Base-by-base conservation (phyloP, 257 asterid species). In the Gynochthodes officinalis region DNA sequence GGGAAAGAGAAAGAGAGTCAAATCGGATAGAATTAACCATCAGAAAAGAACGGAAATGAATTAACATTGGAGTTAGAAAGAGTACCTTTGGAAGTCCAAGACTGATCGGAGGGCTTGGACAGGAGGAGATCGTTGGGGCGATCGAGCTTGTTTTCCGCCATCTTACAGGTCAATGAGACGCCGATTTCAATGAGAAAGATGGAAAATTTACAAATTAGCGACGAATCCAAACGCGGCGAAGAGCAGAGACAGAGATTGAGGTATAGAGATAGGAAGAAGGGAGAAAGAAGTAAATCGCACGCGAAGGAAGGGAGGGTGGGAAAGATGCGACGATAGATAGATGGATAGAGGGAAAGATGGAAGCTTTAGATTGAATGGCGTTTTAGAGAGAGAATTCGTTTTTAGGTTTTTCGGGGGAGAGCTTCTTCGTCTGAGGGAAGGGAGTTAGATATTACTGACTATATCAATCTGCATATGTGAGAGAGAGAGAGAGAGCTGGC, bases 71-170 rank as follows among this genome's bases (percentile, higher is more conserved):
- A 7, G 66, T 57, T 33, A 28, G 46, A 49, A 23, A 13, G 70
- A 78, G 67, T 59, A 94, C 99, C 97, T 85, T 90, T 85, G 59
- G 93, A 76, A 72, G 83, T 84, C 92, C 86, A 88, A 67, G 93
- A 85, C 76, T 91, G 97, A 87, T 89, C 96, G 75, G 90, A 78
- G 60, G 75, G 74, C 81, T 83, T 86, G 27, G 92, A 82, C 9
- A 71, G 68, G 79, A 87, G 76, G 85, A 89, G 93, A 89, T 89
- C 89, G 78, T 88, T 90, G 50, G 88, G 90, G 76, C 87, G 95
- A 85, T 88, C 90, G 64, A 88, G 89, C 82, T 89, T 90, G 78
- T 84, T 81, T 53, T 85, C 96, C 71, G 90, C 84, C 99, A 94
- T 94, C 81, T 78, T 42, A 62, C n/a, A 21, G 71, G 83, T 68